These are phyloP conservation scores for Pichia sp. DNA, from an alignment of 1,139 yeast genomes.

Conservation along the genomic window DNA sequence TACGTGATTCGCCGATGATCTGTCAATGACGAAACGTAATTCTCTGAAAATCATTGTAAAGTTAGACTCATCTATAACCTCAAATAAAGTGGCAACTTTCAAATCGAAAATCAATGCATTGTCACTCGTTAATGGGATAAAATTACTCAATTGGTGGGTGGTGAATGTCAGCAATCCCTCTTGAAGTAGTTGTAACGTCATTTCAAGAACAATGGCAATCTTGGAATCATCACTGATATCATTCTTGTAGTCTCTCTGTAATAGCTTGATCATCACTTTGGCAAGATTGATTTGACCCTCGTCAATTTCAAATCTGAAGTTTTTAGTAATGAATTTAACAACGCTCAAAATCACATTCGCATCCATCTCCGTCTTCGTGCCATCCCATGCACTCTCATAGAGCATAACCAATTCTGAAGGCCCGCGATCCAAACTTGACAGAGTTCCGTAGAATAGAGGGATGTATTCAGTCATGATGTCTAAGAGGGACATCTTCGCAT, in stretches of 20 bases:
- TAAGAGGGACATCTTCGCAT: constrained; percentile 60
- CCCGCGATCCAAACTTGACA: constrained; percentile 11
- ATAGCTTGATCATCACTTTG: constrained; percentile 15
- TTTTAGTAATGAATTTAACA: constrained; percentile 13
- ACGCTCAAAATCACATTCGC: constrained; percentile 18
- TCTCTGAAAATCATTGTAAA: constrained; percentile 53
- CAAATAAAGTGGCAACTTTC: constrained; percentile 61
- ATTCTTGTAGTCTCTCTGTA: constrained; percentile 6
- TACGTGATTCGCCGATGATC: constrained; percentile 26
- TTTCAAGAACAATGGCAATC: constrained; percentile 12
- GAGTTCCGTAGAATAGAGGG: constrained; percentile 44
- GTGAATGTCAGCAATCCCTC: constrained; percentile 11
- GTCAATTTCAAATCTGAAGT: constrained; percentile 14
- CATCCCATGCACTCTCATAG: constrained; percentile 6
- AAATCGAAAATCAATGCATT: constrained; percentile 36
- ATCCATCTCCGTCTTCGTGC: constrained; percentile 16
- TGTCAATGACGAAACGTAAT: constrained; percentile 52
- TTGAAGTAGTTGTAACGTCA: constrained; percentile 14
- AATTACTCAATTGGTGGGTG: constrained; percentile 31
- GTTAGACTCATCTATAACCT: constrained; percentile 46
- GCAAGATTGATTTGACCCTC: constrained; percentile 6
- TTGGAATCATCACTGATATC: constrained; percentile 6
- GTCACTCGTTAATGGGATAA: constrained; percentile 59
- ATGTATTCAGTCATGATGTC: constrained; percentile 64
- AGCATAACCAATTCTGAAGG: constrained; percentile 15